Conservation (phyloP, 192 early-diverging fungal species). For the Backusella luteola region DNA sequence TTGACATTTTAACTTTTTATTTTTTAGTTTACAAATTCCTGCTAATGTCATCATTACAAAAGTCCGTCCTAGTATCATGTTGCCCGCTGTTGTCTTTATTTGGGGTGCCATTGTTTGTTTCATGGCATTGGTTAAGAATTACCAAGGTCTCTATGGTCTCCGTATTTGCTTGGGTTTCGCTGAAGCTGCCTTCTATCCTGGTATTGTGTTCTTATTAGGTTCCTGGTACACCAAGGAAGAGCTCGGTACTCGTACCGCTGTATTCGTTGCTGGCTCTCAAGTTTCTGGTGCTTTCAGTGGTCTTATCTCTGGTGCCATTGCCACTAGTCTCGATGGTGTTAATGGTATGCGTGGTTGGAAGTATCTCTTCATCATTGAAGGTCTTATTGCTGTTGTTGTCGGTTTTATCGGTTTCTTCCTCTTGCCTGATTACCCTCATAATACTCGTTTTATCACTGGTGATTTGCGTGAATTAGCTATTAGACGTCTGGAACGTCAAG, state of each 20-base stretch:
- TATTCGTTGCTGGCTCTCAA: constrained; percentile 34
- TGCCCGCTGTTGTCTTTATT: constrained; percentile 13
- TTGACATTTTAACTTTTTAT: not conserved
- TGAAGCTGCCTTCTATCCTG: constrained; percentile 30
- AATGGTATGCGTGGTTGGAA: constrained; percentile 42
- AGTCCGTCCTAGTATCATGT: constrained; percentile 29
- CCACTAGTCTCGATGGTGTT: constrained; percentile 45
- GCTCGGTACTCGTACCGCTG: constrained; percentile 32
- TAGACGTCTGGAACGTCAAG: constrained; percentile 19
- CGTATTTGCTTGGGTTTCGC: constrained; percentile 33
- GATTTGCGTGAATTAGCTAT: constrained; percentile 31
- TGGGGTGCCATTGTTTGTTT: constrained; percentile 31
- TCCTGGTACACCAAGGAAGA: constrained; percentile 41
- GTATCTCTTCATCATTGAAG: constrained; percentile 60
- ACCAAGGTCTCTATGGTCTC: constrained; percentile 32
- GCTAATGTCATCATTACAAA: constrained; percentile 24
- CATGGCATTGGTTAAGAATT: constrained; percentile 25
- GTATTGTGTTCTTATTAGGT: constrained; percentile 37
- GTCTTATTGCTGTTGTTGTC: constrained; percentile 46
- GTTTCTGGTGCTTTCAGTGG: constrained; percentile 28
- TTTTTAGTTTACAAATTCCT: constrained; percentile 27
- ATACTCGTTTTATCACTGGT: constrained; percentile 53
- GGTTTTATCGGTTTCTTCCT: constrained; percentile 41
- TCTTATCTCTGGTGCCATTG: constrained; percentile 24
- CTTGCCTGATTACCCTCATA: constrained; percentile 53